Evolutionary conservation across 1,284 basidiomycete genomes (phyloP).

Genomic region (Sporisorium graminicola): DNA sequence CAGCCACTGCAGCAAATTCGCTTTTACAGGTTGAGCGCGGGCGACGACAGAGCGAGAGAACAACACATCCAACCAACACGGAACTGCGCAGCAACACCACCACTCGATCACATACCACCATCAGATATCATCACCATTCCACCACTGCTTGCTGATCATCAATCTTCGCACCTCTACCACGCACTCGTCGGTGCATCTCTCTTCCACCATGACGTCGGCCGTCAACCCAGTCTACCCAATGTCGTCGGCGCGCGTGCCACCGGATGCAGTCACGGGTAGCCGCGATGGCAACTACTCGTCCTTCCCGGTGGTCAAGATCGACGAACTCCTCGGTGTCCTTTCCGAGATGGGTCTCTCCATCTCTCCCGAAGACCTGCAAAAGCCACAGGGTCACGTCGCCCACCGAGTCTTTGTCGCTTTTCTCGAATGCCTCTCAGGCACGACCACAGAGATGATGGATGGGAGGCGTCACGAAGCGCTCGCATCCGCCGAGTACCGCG

Average conservation of each 20-base stretch:
- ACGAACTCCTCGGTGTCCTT: constrained; percentile 60
- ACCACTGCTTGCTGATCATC: background rate
- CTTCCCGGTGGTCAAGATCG: constrained; percentile 60
- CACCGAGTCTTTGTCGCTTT: constrained; percentile 62
- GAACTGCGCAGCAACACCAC: background rate
- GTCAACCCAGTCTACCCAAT: constrained; percentile 37
- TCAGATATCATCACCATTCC: background rate
- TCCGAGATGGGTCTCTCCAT: constrained; percentile 58
- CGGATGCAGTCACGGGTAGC: constrained; percentile 41
- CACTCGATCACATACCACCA: constrained; percentile 1
- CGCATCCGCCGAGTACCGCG: constrained; percentile 48
- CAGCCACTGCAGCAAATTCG: no score
- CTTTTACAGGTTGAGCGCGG: no score
- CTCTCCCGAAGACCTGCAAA: constrained; percentile 59
- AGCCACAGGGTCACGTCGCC: constrained; percentile 54
- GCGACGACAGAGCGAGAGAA: constrained; percentile 17
- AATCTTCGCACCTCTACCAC: background rate
- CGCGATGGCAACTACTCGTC: constrained; percentile 62
- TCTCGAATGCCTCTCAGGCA: constrained; percentile 59
- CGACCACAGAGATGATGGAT: constrained; percentile 60
- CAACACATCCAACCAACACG: constrained; percentile 16
- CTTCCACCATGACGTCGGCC: constrained; percentile 35
- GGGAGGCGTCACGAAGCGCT: constrained; percentile 45
- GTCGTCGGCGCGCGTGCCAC: constrained; percentile 44
- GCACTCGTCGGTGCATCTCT: constrained; percentile 1